A percentile compares a stretch with the other conserved stretches of the same genome.
Evolutionary conservation across 805 yeast genomes (phyloP).

Genomic region (Zygotorulaspora florentina): DNA sequence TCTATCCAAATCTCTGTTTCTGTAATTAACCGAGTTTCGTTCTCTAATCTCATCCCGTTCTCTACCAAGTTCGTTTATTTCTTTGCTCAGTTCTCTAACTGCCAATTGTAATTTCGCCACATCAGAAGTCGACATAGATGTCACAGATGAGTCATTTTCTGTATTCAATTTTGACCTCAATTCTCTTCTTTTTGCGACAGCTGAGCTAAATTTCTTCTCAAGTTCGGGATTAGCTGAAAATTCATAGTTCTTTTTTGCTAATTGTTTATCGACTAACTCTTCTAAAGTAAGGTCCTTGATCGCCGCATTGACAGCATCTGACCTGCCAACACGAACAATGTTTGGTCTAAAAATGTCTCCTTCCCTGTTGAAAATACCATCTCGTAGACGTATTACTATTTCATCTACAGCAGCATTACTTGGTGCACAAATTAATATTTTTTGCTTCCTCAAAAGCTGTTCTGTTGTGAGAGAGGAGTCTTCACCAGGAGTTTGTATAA

Average conservation of each 20-base stretch:
- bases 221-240: slow-evolving; percentile 42
- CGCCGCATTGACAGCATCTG: slow-evolving; percentile 79
- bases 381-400: slow-evolving; percentile 72
- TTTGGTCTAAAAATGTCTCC: slow-evolving; percentile 57
- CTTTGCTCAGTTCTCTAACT: slow-evolving; percentile 53
- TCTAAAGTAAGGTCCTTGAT: slow-evolving; percentile 83
- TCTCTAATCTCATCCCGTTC: slow-evolving; percentile 79
- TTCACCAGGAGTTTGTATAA: slow-evolving; percentile 34
- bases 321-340: slow-evolving; percentile 82
- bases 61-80: slow-evolving; percentile 65
- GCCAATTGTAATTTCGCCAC: slow-evolving; percentile 45
- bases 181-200: slow-evolving; percentile 56
- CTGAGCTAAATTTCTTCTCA: slow-evolving; percentile 43
- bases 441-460: slow-evolving; percentile 39
- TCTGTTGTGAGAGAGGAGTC: slow-evolving; percentile 20
- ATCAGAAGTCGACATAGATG: slow-evolving; percentile 46
- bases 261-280: slow-evolving; percentile 67
- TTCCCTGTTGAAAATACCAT: slow-evolving; percentile 57
- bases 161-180: slow-evolving; percentile 42
- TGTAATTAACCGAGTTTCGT: slow-evolving; percentile 55
- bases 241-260: slow-evolving; percentile 40
- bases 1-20: slow-evolving; percentile 75
- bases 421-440: slow-evolving; percentile 91
- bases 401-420: slow-evolving; percentile 99
- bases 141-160: slow-evolving; percentile 42